Conservation (phyloP, 1,284 basidiomycete species). For the Cryptococcus jaspeensis region DNA sequence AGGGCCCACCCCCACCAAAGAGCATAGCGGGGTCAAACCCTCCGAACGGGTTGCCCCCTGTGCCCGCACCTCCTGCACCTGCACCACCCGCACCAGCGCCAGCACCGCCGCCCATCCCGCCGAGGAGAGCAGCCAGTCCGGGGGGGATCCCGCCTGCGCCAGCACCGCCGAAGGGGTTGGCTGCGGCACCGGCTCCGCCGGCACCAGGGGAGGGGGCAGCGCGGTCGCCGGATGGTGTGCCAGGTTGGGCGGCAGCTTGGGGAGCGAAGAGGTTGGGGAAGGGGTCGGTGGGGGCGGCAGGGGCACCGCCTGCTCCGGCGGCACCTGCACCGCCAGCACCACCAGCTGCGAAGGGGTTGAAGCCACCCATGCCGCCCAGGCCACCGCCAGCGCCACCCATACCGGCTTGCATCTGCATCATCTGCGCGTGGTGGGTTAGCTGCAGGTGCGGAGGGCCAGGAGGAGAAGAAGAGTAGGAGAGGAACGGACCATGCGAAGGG, state of each 20-base stretch:
- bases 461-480: neutral
- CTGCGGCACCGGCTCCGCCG: conserved; percentile 13
- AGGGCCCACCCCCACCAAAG: conserved; percentile 46
- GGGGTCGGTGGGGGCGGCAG: conserved; percentile 35
- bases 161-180: conserved; percentile 11
- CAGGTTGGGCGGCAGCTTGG: conserved; percentile 4
- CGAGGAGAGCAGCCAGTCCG: neutral
- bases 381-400: conserved; percentile 40
- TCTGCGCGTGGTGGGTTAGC: conserved; percentile 44
- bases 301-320: conserved; percentile 23
- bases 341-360: conserved; percentile 32
- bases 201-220: conserved; percentile 7
- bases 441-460: neutral
- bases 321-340: conserved; percentile 23
- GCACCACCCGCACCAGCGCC: conserved; percentile 18
- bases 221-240: neutral
- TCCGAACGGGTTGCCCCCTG: conserved; percentile 31
- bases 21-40: conserved; percentile 56
- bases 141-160: conserved; percentile 11
- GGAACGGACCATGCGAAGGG: conserved; percentile 37
- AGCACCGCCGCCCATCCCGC: conserved; percentile 9
- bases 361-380: conserved; percentile 26
- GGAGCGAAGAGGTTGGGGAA: conserved; percentile 48
- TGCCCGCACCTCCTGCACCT: conserved; percentile 20
- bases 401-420: conserved; percentile 70